A percentile compares a stretch with the other conserved stretches of the same genome.
These are phyloP conservation scores for Starmerella floris DNA, from an alignment of 805 yeast species.

Conservation along the genomic window DNA sequence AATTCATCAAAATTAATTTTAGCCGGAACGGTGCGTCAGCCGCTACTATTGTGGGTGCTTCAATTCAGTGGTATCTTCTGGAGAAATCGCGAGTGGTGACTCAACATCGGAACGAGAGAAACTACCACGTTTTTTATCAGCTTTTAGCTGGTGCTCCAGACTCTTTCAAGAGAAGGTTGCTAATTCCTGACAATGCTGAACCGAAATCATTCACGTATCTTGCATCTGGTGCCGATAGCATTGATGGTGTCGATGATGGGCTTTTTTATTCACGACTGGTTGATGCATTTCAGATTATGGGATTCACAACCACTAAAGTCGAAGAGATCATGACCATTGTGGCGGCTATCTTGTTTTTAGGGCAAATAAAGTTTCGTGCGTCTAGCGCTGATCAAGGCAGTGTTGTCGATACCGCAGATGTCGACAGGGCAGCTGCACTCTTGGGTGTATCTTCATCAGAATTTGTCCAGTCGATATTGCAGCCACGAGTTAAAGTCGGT, in stretches of 20 bases:
- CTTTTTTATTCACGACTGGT: slow-evolving; percentile 50
- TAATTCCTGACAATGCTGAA: slow-evolving; percentile 33
- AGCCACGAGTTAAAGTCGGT: slow-evolving; percentile 85
- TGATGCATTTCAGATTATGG: slow-evolving; percentile 60
- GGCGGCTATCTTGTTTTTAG: slow-evolving; percentile 70
- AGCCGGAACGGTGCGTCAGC: slow-evolving; percentile 24
- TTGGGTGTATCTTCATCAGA: slow-evolving; percentile 49
- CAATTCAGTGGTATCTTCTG: slow-evolving; percentile 83
- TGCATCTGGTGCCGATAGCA: slow-evolving; percentile 38
- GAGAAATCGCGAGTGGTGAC: slow-evolving; percentile 86
- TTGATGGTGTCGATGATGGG: slow-evolving; percentile 67
- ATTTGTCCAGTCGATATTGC: slow-evolving; percentile 47
- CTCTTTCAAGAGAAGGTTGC: slow-evolving; percentile 26
- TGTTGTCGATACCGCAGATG: slow-evolving; percentile 40
- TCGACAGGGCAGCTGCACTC: slow-evolving; percentile 42
- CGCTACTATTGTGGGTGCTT: slow-evolving; percentile 71
- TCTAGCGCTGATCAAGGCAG: slow-evolving; percentile 63
- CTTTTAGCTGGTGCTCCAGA: slow-evolving; percentile 51
- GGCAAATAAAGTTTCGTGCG: slow-evolving; percentile 63
- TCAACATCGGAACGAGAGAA: slow-evolving; percentile 67
- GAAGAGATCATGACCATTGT: slow-evolving; percentile 49
- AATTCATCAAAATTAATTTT: slow-evolving; percentile 80
- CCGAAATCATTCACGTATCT: slow-evolving; percentile 46
- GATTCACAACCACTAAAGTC: slow-evolving; percentile 44
- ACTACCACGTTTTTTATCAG: slow-evolving; percentile 89